A percentile compares a stretch with the other conserved stretches of the same genome.
Evolutionary conservation across 2,329 filamentous ascomycete species (phyloP).

Genomic region (Colletotrichum navitas): DNA sequence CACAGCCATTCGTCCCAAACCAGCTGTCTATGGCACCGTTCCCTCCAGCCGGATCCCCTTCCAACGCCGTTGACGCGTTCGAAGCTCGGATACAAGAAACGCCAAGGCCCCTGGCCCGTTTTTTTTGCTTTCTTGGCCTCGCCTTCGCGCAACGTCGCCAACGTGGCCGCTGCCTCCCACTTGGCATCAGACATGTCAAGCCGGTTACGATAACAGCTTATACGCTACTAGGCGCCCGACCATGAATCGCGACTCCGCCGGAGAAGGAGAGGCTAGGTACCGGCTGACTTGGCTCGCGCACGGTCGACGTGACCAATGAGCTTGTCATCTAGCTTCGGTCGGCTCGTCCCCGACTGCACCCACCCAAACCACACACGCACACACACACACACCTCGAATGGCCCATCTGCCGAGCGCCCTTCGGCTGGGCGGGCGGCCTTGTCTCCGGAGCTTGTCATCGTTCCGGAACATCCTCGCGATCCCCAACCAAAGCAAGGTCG

Average conservation of each 20-base stretch:
- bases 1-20: slow-evolving; percentile 6
- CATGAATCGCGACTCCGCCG: slow-evolving; percentile 13
- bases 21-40: neutral
- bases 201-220: slow-evolving; percentile 12
- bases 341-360: slow-evolving; percentile 6
- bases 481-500: neutral
- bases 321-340: slow-evolving; percentile 20
- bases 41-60: slow-evolving; percentile 1
- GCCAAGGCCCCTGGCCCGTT: slow-evolving; percentile 30
- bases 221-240: slow-evolving; percentile 3
- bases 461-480: slow-evolving; percentile 34
- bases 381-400: neutral
- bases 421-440: slow-evolving; percentile 27
- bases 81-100: slow-evolving; percentile 37
- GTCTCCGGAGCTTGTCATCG: slow-evolving; percentile 6
- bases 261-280: neutral
- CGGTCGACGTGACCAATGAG: slow-evolving; percentile 10
- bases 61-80: neutral
- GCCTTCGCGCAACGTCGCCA: slow-evolving; percentile 3
- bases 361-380: neutral
- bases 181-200: slow-evolving; percentile 26
- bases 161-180: slow-evolving; percentile 13
- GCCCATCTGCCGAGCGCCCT: slow-evolving; percentile 1
- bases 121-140: slow-evolving; percentile 11
- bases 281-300: slow-evolving; percentile 32